phyloP scores from a whole-genome alignment of 2,329 filamentous ascomycete genomes.

The Monilinia aucupariae region DNA sequence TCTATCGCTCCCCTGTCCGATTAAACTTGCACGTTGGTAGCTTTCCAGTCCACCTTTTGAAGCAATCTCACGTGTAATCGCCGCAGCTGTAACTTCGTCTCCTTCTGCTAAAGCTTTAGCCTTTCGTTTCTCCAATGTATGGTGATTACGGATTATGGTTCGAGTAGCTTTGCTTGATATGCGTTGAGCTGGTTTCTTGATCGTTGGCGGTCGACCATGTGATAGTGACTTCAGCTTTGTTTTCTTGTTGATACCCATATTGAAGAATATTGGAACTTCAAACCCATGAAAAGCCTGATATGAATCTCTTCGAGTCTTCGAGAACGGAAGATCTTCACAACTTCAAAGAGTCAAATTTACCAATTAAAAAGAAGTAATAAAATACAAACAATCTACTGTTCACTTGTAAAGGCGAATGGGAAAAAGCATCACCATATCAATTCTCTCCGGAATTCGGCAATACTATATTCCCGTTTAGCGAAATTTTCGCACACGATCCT shows the following conservation, averaged over 20 bases:
- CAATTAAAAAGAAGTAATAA: neutral
- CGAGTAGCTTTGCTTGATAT: conserved; percentile 62
- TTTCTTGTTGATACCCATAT: conserved; percentile 44
- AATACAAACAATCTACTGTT: neutral
- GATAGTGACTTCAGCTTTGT: conserved; percentile 44
- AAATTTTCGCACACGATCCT: conserved; percentile 14
- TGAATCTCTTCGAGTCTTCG: neutral
- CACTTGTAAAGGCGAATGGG: neutral
- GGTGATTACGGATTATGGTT: conserved; percentile 59
- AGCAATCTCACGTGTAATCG: conserved; percentile 49
- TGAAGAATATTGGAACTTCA: conserved; percentile 4
- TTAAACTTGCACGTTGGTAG: conserved; percentile 64
- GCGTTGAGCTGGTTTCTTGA: conserved; percentile 44
- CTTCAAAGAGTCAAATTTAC: neutral
- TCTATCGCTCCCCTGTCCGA: conserved; percentile 59
- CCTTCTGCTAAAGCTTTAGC: conserved; percentile 51
- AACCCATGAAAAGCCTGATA: neutral
- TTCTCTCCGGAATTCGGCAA: neutral
- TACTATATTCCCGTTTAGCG: conserved; percentile 1
- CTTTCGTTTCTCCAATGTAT: conserved; percentile 58
- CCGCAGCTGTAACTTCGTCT: conserved; percentile 44
- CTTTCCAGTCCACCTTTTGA: conserved; percentile 55
- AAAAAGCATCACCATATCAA: neutral
- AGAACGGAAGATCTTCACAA: conserved; percentile 7
- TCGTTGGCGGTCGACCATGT: conserved; percentile 50